Conservation (phyloP, 1,284 basidiomycete genomes). For the Grifola frondosa region DNA sequence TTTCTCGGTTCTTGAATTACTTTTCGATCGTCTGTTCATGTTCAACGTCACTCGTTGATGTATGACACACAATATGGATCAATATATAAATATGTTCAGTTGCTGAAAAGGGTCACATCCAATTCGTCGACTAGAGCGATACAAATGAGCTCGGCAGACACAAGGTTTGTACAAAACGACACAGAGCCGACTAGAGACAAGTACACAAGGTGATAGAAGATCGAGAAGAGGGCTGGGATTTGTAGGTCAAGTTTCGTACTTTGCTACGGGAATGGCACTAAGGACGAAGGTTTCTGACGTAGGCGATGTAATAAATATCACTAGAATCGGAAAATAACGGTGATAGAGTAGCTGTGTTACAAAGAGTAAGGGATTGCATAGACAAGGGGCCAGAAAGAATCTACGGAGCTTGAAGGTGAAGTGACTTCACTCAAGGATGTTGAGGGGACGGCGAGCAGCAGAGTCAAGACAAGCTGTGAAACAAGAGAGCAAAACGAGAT, state of each 20-base stretch:
- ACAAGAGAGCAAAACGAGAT: background rate
- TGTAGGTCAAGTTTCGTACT: no score
- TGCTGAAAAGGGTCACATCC: background rate
- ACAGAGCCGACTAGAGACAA: slow-evolving; percentile 2
- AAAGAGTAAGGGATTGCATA: slow-evolving; percentile 4
- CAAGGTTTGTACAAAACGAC: slow-evolving; percentile 1
- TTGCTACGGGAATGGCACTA: no score
- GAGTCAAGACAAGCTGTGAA: no score
- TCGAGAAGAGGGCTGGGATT: no score
- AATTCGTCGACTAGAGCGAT: slow-evolving; percentile 3
- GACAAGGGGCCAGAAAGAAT: background rate
- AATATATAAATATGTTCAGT: slow-evolving; percentile 17
- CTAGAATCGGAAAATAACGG: background rate
- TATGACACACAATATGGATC: slow-evolving; percentile 20
- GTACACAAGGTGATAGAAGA: slow-evolving; percentile 1
- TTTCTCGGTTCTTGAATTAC: no score
- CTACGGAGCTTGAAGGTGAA: no score
- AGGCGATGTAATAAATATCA: slow-evolving; percentile 3
- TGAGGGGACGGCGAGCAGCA: no score
- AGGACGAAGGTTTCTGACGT: no score
- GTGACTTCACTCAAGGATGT: no score
- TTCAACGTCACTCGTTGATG: slow-evolving; percentile 20
- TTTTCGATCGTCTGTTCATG: no score
- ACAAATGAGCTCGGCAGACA: background rate
- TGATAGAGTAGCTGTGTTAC: background rate